Evolutionary conservation across 2,329 filamentous ascomycete genomes (phyloP), one percentile per base, ranked within the genome.

Genomic region (Celoporthe dispersa): DNA sequence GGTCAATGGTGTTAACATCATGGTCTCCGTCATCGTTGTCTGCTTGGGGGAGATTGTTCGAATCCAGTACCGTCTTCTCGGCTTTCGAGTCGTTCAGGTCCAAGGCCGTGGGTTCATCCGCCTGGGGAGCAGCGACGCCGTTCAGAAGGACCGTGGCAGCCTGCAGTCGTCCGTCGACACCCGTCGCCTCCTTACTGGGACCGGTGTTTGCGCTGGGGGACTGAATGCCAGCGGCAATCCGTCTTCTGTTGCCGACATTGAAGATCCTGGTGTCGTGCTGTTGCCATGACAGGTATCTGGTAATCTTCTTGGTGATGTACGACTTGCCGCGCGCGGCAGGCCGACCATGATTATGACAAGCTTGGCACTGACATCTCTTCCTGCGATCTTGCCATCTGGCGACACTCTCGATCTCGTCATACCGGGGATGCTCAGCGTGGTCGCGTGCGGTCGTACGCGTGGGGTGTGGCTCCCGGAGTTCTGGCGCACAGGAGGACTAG

Each of bases 261-360:
- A 99, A 99, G 75, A 99, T 98, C 74, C 87, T 88, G 16, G 94
- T 96, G 77, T 97, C 93, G 81, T 99, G 95, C 78, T 99, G 96
- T 77, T 98, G 90, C 96, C 96, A 99, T 64, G 97, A 95, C 65
- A 99, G 84, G 79, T 98, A 99, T 72, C 96, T 89, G 70, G 96
- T 92, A 73, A 99, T 88, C 83, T 99, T 99, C 85, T 98, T 98
- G 72, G 96, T 98, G 77, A 99, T 97, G 82, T 99, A 99, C 68
- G 94, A 98, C 83, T 99, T 99, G 78, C 96, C 96, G 76, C 96
- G 87, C 12, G 96, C 96, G 2, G 96, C 76, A 99, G 84, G 73
- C 96, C 96, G 71, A 99, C 96, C 96, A 99, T 99, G 79, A 99
- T 90, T 76, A 99, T 97, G 78, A 98, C 94, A 72, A 99, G 86